Base-by-base conservation (phyloP, 306 rosid species). In the Vicia faba region DNA sequence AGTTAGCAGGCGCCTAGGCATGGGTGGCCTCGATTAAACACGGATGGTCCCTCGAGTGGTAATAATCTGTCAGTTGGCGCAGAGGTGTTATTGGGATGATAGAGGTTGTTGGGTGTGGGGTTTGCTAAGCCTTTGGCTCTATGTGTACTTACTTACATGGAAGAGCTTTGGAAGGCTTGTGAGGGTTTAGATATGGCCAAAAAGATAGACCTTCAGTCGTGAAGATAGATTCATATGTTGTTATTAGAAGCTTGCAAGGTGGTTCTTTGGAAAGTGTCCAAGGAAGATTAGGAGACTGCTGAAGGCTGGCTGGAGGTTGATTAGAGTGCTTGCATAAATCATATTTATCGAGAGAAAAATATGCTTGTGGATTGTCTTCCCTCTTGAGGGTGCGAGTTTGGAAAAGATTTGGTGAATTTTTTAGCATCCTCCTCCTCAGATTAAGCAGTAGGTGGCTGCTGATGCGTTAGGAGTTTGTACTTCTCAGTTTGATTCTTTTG, bases 221-320 rank as follows among this genome's bases (percentile, higher is more conserved):
- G 58, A 13, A 19, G 58, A 19, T 51, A 13, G 31, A 51, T 23
- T 20, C 31, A 5, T 7, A 49, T 18, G 58, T 51, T 51, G 14
- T 20, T 51, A 20, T 51, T 51, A 10, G 58, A 51, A 51, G 31
- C 58, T 51, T 51, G 33, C 58, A 51, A 10, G 33, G 58, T 51
- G 58, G 33, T 11, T 23, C 58, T 9, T 51, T 20, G 33, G 58
- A 29, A 10, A 20, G 15, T 51, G 14, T 20, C 14, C 58, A 51
- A 51, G 31, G 8, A 51, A 19, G 31, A 51, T 51, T 51, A 51
- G 58, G 29, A 11, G 58, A 51, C 58, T 51, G 54, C 11, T 7
- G 23, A 19, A 46, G 23, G 53, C 53, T 46, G 53, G 31, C 3
- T 51, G 33, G 31, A 25, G 31, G 58, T 33, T 51, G 58, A 25